These are phyloP conservation scores for Eucalyptus leucophloia DNA, from an alignment of 345 rosid species.

Conservation along the genomic window DNA sequence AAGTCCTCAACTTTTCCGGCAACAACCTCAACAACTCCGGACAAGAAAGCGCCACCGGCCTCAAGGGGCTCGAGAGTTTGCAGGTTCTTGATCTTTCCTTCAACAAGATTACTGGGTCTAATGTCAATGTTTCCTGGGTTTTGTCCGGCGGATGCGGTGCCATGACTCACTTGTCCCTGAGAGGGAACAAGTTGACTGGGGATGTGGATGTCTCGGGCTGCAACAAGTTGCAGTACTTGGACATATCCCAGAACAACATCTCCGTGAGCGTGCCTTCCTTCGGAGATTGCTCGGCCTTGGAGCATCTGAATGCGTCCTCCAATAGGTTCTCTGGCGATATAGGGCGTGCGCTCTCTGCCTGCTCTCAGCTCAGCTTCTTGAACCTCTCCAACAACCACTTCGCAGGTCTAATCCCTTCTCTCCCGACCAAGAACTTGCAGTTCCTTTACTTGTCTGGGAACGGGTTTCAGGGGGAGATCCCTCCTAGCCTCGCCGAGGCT, in stretches of 20 bases:
- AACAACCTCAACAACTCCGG: slow-evolving; percentile 36
- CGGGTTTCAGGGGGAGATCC: slow-evolving; percentile 58
- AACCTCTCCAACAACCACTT: slow-evolving; percentile 60
- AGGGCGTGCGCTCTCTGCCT: slow-evolving; percentile 32
- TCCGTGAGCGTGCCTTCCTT: slow-evolving; percentile 33
- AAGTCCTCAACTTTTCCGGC: slow-evolving; percentile 44
- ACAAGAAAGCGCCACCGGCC: slow-evolving; percentile 4
- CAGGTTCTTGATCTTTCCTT: slow-evolving; percentile 69
- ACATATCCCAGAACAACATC: slow-evolving; percentile 72
- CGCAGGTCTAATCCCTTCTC: slow-evolving; percentile 46
- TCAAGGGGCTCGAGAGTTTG: slow-evolving; percentile 5
- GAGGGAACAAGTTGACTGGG: slow-evolving; percentile 62
- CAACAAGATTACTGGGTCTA: slow-evolving; percentile 38
- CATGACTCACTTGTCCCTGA: slow-evolving; percentile 31
- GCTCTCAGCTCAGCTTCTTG: slow-evolving; percentile 45
- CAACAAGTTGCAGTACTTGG: slow-evolving; percentile 41
- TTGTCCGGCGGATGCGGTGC: slow-evolving; percentile 45
- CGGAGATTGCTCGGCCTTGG: slow-evolving; percentile 54
- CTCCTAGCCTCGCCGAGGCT: slow-evolving; percentile 40
- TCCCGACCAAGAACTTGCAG: slow-evolving; percentile 40
- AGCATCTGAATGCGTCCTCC: slow-evolving; percentile 65
- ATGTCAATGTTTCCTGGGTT: slow-evolving; percentile 37
- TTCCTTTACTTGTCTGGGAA: slow-evolving; percentile 41
- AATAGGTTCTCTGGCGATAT: slow-evolving; percentile 63
- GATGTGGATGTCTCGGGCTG: slow-evolving; percentile 60